Percentiles rank a stretch among this genome's conserved stretches.
These are phyloP conservation scores for Pseudocercospora fuligena DNA, from an alignment of 2,329 filamentous ascomycete genomes.

Conservation along the genomic window DNA sequence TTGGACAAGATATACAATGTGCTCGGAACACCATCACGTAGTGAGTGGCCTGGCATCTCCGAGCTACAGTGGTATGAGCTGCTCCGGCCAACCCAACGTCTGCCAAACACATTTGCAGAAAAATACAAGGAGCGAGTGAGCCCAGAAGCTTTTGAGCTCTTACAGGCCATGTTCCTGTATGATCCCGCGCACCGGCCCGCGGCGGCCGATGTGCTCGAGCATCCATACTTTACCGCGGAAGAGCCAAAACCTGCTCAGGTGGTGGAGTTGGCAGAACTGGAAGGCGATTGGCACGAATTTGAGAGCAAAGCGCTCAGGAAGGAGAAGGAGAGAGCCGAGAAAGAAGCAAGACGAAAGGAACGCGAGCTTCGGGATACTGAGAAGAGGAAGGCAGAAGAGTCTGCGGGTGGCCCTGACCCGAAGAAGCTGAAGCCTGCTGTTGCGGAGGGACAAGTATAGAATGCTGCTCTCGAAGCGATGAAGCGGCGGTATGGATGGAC, in stretches of 20 bases:
- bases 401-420: slow-evolving; percentile 24
- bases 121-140: slow-evolving; percentile 80
- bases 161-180: slow-evolving; percentile 84
- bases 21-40: slow-evolving; percentile 82
- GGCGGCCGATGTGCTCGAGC: slow-evolving; percentile 80
- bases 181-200: slow-evolving; percentile 83
- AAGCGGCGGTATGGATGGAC: slow-evolving; percentile 13
- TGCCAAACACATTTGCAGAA: slow-evolving; percentile 76
- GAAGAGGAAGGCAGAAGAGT: slow-evolving; percentile 40
- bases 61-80: slow-evolving; percentile 98
- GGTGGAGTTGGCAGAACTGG: slow-evolving; percentile 77
- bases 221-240: slow-evolving; percentile 86
- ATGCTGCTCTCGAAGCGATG: slow-evolving; percentile 12
- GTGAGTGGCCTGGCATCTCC: slow-evolving; percentile 86
- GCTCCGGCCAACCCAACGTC: slow-evolving; percentile 75
- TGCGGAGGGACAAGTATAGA: slow-evolving; percentile 16
- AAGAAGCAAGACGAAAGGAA: slow-evolving; percentile 56
- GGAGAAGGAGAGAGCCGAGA: slow-evolving; percentile 75
- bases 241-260: slow-evolving; percentile 78
- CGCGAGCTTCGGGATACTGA: slow-evolving; percentile 55
- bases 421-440: slow-evolving; percentile 34
- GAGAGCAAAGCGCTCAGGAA: slow-evolving; percentile 93
- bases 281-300: slow-evolving; percentile 98
- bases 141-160: slow-evolving; percentile 79
- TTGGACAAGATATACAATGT: slow-evolving; percentile 95